A percentile compares a stretch with the other conserved stretches of the same genome.
Conservation (phyloP, 139 green algal species). For the Chlamydomonas sphaeroides region DNA sequence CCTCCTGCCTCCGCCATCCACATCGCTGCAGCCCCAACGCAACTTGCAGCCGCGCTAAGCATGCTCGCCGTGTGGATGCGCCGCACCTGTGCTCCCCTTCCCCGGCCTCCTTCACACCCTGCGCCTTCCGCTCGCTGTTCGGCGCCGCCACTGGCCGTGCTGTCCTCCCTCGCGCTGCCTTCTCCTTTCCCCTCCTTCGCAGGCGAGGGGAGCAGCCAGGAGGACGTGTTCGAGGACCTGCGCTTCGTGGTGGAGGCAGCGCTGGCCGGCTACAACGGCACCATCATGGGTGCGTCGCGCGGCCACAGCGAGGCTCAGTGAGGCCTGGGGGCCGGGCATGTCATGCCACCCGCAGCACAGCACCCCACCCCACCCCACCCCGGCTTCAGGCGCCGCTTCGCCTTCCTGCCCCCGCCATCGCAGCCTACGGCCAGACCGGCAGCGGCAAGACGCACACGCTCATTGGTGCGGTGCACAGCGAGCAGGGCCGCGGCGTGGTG, state of each 20-base stretch:
- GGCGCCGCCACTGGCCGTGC: no score
- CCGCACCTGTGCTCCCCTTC: no score
- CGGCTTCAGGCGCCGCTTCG: background rate
- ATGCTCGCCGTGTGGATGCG: no score
- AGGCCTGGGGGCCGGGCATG: background rate
- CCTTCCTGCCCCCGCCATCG: background rate
- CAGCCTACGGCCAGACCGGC: constrained; percentile 78
- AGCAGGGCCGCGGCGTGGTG: constrained; percentile 63
- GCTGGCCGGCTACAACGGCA: constrained; percentile 72
- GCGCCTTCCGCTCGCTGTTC: no score
- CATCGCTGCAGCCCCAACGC: background rate
- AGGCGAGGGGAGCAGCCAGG: constrained; percentile 59
- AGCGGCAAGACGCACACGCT: constrained; percentile 85
- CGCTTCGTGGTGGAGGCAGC: constrained; percentile 57
- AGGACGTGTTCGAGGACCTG: constrained; percentile 61
- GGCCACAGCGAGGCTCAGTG: background rate
- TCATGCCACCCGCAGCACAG: no score
- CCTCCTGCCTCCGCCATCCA: background rate
- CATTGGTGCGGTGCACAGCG: constrained; percentile 45
- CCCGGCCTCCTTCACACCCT: background rate
- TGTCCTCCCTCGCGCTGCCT: no score
- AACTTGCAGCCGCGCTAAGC: no score
- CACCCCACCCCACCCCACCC: no score
- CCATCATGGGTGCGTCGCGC: constrained; percentile 43
- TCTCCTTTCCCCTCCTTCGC: background rate